Percentiles rank a stretch among this genome's conserved stretches.
These are phyloP conservation scores for Oryza meyeriana DNA, from an alignment of 176 grass and related monocot species.

Conservation along the genomic window DNA sequence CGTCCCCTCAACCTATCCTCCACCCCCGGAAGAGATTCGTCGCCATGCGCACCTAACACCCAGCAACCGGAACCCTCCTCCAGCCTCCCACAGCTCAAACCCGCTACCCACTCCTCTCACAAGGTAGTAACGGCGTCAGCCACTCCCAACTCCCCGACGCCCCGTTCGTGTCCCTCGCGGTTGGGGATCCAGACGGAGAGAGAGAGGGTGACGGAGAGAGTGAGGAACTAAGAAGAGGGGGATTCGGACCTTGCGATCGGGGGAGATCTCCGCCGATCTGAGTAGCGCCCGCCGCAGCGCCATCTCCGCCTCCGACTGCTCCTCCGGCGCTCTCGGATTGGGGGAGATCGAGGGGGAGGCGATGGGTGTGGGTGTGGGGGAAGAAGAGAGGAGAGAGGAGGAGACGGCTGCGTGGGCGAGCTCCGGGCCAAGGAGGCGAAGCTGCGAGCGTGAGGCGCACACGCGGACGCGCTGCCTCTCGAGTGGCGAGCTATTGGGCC, in stretches of 20 bases:
- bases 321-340: conserved; percentile 25
- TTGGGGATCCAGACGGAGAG: conserved; percentile 16
- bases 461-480: background rate
- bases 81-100: background rate
- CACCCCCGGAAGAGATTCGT: background rate
- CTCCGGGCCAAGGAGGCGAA: conserved; percentile 31
- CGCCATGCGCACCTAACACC: background rate
- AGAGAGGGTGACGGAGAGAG: background rate
- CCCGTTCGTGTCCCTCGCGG: background rate
- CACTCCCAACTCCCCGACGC: background rate
- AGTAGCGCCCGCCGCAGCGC: conserved; percentile 55
- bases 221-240: background rate
- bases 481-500: background rate
- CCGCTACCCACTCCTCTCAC: background rate
- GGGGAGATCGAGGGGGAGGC: conserved; percentile 8
- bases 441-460: background rate
- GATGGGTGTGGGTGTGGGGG: background rate
- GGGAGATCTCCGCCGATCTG: conserved; percentile 49
- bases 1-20: background rate
- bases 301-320: conserved; percentile 40
- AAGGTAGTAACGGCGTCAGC: background rate
- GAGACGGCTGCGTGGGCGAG: conserved; percentile 31
- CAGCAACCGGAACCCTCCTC: background rate
- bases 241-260: conserved; percentile 39
- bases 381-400: background rate